phyloP scores from a whole-genome alignment of 345 rosid genomes.

The Trapa bicornis region DNA sequence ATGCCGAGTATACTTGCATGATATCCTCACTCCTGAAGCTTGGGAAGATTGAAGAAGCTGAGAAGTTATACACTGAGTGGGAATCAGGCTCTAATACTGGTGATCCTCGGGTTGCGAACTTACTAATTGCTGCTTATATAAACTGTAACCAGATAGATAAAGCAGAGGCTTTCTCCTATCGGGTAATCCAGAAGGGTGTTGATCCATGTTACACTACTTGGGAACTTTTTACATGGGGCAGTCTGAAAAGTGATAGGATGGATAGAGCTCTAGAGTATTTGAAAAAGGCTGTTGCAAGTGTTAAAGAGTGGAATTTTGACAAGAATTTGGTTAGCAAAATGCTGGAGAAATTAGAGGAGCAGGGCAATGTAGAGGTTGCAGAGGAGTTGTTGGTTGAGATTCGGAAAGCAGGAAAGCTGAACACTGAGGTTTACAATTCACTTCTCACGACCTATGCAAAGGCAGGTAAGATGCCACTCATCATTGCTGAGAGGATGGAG shows the following conservation, averaged over 20 bases:
- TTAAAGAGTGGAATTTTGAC: conserved; percentile 61
- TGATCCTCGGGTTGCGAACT: conserved; percentile 53
- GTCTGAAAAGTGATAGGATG: conserved; percentile 34
- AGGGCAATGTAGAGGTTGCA: conserved; percentile 45
- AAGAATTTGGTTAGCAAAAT: conserved; percentile 32
- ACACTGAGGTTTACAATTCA: conserved; percentile 52
- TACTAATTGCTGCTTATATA: conserved; percentile 60
- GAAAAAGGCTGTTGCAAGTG: conserved; percentile 50
- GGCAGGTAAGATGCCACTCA: conserved; percentile 71
- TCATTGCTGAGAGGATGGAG: conserved; percentile 61
- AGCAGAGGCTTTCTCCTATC: conserved; percentile 42
- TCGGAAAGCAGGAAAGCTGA: conserved; percentile 49
- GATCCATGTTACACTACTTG: conserved; percentile 65
- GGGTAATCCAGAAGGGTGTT: conserved; percentile 37
- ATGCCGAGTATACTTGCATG: conserved; percentile 62
- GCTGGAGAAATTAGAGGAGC: conserved; percentile 41
- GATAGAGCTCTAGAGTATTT: conserved; percentile 51
- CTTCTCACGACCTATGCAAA: conserved; percentile 58
- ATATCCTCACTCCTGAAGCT: conserved; percentile 66
- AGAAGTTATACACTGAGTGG: conserved; percentile 64
- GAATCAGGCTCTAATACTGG: conserved; percentile 48
- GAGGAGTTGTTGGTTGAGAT: conserved; percentile 55
- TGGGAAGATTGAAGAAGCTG: conserved; percentile 50
- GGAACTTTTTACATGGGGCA: conserved; percentile 73
- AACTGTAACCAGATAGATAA: conserved; percentile 34